Conservation (phyloP, 257 asterid species). For the Rubia yunnanensis region DNA sequence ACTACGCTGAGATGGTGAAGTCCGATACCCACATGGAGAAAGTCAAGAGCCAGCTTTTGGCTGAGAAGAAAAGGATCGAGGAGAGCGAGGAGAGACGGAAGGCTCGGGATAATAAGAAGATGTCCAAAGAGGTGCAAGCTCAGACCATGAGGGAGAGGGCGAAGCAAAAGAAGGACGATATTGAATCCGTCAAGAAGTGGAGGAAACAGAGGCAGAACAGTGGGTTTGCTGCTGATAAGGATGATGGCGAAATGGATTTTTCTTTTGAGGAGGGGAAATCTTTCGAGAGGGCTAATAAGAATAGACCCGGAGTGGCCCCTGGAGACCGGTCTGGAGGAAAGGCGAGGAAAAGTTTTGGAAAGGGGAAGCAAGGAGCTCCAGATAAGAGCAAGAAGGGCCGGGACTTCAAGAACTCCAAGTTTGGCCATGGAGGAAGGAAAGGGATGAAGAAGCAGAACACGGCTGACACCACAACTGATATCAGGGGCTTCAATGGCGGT, state of each 20-base stretch:
- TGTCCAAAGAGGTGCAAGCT: constrained; percentile 74
- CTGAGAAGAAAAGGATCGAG: constrained; percentile 67
- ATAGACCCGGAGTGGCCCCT: constrained; percentile 66
- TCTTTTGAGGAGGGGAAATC: constrained; percentile 61
- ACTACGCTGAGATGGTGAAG: constrained; percentile 91
- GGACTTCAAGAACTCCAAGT: constrained; percentile 52
- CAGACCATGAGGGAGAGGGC: constrained; percentile 72
- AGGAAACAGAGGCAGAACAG: constrained; percentile 79
- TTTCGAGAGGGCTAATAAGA: constrained; percentile 52
- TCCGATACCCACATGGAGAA: constrained; percentile 86
- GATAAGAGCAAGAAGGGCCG: constrained; percentile 43
- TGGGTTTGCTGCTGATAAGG: constrained; percentile 47
- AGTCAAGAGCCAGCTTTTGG: constrained; percentile 71
- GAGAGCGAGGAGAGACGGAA: constrained; percentile 90
- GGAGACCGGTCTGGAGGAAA: constrained; percentile 90
- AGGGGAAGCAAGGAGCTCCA: constrained; percentile 43
- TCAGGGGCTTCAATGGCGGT: constrained; percentile 35
- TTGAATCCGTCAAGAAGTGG: constrained; percentile 92
- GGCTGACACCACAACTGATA: constrained; percentile 64
- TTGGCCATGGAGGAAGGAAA: constrained; percentile 88
- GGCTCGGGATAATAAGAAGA: constrained; percentile 76
- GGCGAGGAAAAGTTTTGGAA: constrained; percentile 27
- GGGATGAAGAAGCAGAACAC: constrained; percentile 90
- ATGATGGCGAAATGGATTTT: constrained; percentile 39
- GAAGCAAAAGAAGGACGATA: constrained; percentile 80